Conservation (phyloP, 2,329 filamentous ascomycete genomes). For the Pleurostoma richardsiae region DNA sequence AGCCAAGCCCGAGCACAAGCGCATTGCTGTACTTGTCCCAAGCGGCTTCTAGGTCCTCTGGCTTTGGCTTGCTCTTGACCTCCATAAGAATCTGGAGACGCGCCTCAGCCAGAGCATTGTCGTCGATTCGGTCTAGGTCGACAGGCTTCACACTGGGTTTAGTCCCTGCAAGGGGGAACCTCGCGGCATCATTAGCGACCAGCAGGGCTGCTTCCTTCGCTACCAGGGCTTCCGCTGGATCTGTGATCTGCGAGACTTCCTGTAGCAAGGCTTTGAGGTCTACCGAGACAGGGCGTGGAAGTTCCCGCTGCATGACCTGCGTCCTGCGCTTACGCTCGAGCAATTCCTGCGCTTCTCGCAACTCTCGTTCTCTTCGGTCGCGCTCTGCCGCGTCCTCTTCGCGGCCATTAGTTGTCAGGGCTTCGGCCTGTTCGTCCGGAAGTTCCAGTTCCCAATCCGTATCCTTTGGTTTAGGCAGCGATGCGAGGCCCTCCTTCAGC, state of each 20-base stretch:
- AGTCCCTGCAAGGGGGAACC: slow-evolving; percentile 65
- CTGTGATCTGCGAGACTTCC: slow-evolving; percentile 52
- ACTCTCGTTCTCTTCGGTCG: slow-evolving; percentile 72
- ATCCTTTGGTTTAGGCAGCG: slow-evolving; percentile 87
- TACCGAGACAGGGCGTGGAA: slow-evolving; percentile 72
- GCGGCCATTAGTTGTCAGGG: slow-evolving; percentile 34
- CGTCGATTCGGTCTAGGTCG: slow-evolving; percentile 60
- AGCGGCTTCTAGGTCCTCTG: slow-evolving; percentile 45
- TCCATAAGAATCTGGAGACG: slow-evolving; percentile 73
- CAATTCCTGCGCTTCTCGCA: slow-evolving; percentile 61
- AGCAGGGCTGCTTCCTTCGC: slow-evolving; percentile 73
- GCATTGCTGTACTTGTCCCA: slow-evolving; percentile 51
- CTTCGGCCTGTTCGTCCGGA: slow-evolving; percentile 73
- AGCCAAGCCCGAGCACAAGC: slow-evolving; percentile 72
- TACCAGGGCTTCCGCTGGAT: slow-evolving; percentile 65
- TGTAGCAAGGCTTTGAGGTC: slow-evolving; percentile 66
- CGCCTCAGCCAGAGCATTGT: slow-evolving; percentile 68
- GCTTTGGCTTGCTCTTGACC: slow-evolving; percentile 42
- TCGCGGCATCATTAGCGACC: slow-evolving; percentile 75
- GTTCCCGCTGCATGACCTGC: slow-evolving; percentile 80
- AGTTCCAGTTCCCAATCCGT: slow-evolving; percentile 91
- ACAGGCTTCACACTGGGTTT: slow-evolving; percentile 59
- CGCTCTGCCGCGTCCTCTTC: slow-evolving; percentile 64
- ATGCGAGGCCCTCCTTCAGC: slow-evolving; percentile 68
- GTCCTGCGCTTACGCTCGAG: slow-evolving; percentile 79